These are phyloP conservation scores for Leptoxyphium fumago DNA, from an alignment of 2,329 filamentous ascomycete species.

Conservation along the genomic window DNA sequence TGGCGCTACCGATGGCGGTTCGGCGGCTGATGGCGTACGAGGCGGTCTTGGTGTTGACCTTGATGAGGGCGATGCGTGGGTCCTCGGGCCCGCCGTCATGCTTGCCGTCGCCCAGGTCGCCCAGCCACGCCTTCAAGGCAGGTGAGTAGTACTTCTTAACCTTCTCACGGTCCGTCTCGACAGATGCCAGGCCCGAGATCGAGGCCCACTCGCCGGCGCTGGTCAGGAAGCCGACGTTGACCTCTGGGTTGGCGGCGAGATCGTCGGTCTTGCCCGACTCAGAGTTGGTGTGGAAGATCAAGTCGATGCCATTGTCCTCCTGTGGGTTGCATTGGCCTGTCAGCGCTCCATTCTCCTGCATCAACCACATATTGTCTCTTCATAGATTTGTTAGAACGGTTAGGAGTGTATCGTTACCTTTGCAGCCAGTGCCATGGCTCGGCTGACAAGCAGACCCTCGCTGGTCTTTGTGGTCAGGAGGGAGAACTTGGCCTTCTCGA, in stretches of 20 bases:
- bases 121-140: constrained; percentile 67
- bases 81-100: constrained; percentile 74
- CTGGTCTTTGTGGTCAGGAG: constrained; percentile 72
- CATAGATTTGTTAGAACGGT: background rate
- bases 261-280: constrained; percentile 81
- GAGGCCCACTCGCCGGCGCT: constrained; percentile 72
- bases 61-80: constrained; percentile 69
- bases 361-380: background rate
- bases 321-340: constrained; percentile 20
- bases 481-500: constrained; percentile 62
- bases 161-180: constrained; percentile 53
- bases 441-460: constrained; percentile 54
- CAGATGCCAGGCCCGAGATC: constrained; percentile 55
- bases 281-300: constrained; percentile 85
- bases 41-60: constrained; percentile 45
- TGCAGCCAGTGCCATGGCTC: constrained; percentile 73
- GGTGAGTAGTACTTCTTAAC: constrained; percentile 65
- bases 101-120: constrained; percentile 67
- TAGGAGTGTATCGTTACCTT: constrained; percentile 38
- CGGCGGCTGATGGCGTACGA: constrained; percentile 28
- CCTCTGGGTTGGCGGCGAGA: constrained; percentile 52
- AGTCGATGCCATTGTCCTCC: constrained; percentile 65
- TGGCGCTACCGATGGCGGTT: constrained; percentile 47
- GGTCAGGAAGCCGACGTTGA: constrained; percentile 67
- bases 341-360: constrained; percentile 3